A percentile compares a stretch with the other conserved stretches of the same genome.
These are phyloP conservation scores for Camelina laxa DNA, from an alignment of 345 rosid genomes.

Conservation along the genomic window DNA sequence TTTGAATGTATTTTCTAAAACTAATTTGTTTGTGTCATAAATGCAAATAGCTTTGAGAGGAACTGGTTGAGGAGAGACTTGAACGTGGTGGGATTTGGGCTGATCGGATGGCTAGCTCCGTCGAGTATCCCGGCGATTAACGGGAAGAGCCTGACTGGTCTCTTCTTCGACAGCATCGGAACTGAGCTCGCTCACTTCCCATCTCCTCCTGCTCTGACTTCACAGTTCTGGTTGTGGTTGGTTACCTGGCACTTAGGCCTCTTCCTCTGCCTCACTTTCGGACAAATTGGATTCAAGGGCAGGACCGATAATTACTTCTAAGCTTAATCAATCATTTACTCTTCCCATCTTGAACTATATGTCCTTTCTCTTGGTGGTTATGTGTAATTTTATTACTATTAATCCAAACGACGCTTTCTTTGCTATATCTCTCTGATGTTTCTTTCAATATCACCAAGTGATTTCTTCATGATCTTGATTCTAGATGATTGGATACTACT, in stretches of 20 bases:
- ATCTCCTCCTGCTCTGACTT: conserved; percentile 68
- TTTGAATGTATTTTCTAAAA: neutral
- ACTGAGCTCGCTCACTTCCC: conserved; percentile 95
- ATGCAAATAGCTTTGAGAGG: conserved; percentile 65
- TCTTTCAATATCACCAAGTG: conserved; percentile 5
- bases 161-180: conserved; percentile 94
- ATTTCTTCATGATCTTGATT: conserved; percentile 5
- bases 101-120: conserved; percentile 93
- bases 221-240: conserved; percentile 89
- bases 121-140: conserved; percentile 83
- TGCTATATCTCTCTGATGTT: conserved; percentile 25
- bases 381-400: conserved; percentile 27
- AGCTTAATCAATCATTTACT: neutral
- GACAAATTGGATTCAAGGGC: conserved; percentile 97
- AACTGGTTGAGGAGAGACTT: conserved; percentile 81
- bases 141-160: conserved; percentile 90
- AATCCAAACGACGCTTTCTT: conserved; percentile 20
- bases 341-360: conserved; percentile 12
- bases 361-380: neutral
- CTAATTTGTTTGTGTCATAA: neutral
- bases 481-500: neutral
- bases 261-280: conserved; percentile 86
- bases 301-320: conserved; percentile 80
- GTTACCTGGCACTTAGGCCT: conserved; percentile 83
- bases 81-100: conserved; percentile 85